A percentile compares a stretch with the other conserved stretches of the same genome.
Conservation (phyloP, 805 yeast species). For the Metschnikowia anglica region DNA sequence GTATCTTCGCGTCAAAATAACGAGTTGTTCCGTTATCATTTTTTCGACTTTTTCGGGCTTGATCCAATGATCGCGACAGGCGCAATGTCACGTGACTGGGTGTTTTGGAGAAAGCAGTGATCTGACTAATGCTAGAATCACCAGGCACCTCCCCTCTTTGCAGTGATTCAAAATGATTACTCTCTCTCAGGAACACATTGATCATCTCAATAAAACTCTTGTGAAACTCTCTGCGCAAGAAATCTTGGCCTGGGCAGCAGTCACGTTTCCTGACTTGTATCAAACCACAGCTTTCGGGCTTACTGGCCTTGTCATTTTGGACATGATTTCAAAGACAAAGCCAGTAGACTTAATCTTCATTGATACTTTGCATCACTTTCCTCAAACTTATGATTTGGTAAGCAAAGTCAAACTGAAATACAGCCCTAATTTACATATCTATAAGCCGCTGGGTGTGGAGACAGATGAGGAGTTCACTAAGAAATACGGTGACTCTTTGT, state of each 20-base stretch:
- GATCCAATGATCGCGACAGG: background rate
- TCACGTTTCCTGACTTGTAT: slow-evolving; percentile 77
- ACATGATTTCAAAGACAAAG: slow-evolving; percentile 56
- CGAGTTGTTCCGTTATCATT: no score
- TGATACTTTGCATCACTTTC: slow-evolving; percentile 91
- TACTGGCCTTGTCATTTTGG: slow-evolving; percentile 85
- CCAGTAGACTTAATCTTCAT: slow-evolving; percentile 77
- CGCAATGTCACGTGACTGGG: slow-evolving; percentile 21
- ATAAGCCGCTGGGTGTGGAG: slow-evolving; percentile 57
- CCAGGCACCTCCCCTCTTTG: background rate
- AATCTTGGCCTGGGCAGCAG: slow-evolving; percentile 75
- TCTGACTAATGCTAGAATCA: slow-evolving; percentile 1
- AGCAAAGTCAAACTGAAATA: slow-evolving; percentile 57
- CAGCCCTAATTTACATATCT: slow-evolving; percentile 57
- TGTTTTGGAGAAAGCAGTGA: background rate
- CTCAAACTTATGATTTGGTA: slow-evolving; percentile 83
- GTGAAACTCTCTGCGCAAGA: slow-evolving; percentile 62
- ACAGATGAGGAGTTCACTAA: slow-evolving; percentile 62
- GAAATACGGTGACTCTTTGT: slow-evolving; percentile 71
- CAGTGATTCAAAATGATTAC: slow-evolving; percentile 14
- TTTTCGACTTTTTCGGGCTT: background rate
- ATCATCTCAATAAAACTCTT: slow-evolving; percentile 63
- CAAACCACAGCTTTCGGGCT: slow-evolving; percentile 96
- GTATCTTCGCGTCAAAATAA: no score
- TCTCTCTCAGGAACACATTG: slow-evolving; percentile 49